Conservation (phyloP, 306 rosid genomes). For the Aeschynomene evenia region DNA sequence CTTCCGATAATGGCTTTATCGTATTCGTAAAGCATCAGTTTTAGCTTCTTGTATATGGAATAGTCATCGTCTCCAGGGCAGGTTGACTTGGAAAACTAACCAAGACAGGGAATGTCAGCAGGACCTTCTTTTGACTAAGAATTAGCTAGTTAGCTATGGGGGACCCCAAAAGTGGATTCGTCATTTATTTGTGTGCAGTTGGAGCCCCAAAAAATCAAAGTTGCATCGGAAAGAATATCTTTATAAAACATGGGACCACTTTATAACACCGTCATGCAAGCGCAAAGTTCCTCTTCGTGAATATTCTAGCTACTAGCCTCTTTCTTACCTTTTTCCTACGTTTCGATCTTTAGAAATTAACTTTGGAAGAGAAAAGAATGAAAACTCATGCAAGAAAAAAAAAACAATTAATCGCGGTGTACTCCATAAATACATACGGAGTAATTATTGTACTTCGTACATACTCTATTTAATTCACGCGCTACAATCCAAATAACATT, state of each 20-base stretch:
- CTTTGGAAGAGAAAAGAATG: not conserved
- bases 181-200: slow-evolving; percentile 37
- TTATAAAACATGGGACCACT: slow-evolving; percentile 8
- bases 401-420: too few relatives aligned
- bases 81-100: slow-evolving; percentile 42
- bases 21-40: slow-evolving; percentile 28
- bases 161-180: slow-evolving; percentile 38
- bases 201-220: slow-evolving; percentile 27
- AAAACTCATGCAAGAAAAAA: too few relatives aligned
- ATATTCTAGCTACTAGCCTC: slow-evolving; percentile 2
- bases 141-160: too few relatives aligned
- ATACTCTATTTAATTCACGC: too few relatives aligned
- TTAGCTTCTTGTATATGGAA: slow-evolving; percentile 12
- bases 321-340: not conserved
- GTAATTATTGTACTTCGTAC: too few relatives aligned
- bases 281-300: not conserved
- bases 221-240: slow-evolving; percentile 39
- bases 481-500: too few relatives aligned
- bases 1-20: slow-evolving; percentile 37
- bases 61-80: not conserved
- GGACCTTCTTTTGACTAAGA: slow-evolving; percentile 42
- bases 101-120: slow-evolving; percentile 46
- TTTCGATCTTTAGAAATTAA: not conserved
- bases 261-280: not conserved
- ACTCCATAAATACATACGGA: too few relatives aligned